Evolutionary conservation across 768 basidiomycete species (phyloP).

Genomic region (Tylopilus felleus): DNA sequence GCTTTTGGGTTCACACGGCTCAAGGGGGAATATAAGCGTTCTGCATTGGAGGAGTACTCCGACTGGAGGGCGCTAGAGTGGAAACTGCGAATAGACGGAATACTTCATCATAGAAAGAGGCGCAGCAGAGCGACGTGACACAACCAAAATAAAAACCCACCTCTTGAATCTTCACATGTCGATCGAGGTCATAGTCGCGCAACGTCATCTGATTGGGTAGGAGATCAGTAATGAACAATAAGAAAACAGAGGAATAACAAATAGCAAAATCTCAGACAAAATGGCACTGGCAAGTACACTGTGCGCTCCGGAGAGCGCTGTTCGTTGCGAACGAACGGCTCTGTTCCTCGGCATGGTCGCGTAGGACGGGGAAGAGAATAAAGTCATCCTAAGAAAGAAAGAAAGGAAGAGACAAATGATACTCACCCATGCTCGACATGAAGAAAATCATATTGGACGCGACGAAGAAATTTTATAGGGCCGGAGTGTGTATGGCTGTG

Average conservation of each 20-base stretch:
- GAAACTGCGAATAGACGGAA: slow-evolving; percentile 85
- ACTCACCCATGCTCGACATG: slow-evolving; percentile 14
- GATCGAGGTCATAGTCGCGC: background rate
- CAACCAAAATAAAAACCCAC: slow-evolving; percentile 24
- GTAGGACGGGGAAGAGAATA: slow-evolving; percentile 91
- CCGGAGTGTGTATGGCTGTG: slow-evolving; percentile 21
- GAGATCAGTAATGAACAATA: slow-evolving; percentile 12
- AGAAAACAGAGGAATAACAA: background rate
- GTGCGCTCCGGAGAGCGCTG: slow-evolving; percentile 55
- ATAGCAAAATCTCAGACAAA: slow-evolving; percentile 58
- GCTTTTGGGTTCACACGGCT: slow-evolving; percentile 67
- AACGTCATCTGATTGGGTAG: slow-evolving; percentile 3
- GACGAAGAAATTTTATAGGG: slow-evolving; percentile 27
- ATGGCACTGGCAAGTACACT: slow-evolving; percentile 90
- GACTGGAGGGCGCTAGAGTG: slow-evolving; percentile 64
- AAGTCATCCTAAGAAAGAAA: slow-evolving; percentile 51
- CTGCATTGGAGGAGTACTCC: slow-evolving; percentile 72
- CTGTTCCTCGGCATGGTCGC: slow-evolving; percentile 86
- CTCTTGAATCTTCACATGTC: background rate
- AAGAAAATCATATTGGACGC: background rate
- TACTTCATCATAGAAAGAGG: slow-evolving; percentile 49
- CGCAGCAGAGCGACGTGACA: slow-evolving; percentile 16
- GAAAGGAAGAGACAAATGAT: background rate
- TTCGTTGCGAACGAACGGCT: slow-evolving; percentile 77
- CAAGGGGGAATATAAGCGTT: slow-evolving; percentile 73